These are phyloP conservation scores for Nannochloropsis gaditana DNA, from an alignment of 108 stramenopile genomes.

Conservation along the genomic window DNA sequence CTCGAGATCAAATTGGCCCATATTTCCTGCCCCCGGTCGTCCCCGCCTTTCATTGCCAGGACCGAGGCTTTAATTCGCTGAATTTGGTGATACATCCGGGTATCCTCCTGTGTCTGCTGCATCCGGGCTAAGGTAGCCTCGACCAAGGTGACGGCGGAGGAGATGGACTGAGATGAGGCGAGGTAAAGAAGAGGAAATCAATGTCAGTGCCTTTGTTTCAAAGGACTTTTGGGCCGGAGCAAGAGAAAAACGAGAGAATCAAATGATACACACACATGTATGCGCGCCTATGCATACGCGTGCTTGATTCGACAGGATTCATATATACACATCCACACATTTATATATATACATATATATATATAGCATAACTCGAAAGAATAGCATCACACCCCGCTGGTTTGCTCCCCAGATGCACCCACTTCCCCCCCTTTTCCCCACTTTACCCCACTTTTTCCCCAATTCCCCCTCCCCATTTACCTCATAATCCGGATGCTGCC, in stretches of 20 bases:
- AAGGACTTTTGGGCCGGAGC: too few relatives aligned
- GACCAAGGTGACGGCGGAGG: not conserved
- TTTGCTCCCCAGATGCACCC: too few relatives aligned
- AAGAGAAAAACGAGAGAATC: too few relatives aligned
- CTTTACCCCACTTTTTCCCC: not conserved
- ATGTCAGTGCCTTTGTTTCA: too few relatives aligned
- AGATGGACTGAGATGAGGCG: not conserved
- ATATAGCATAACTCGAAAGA: not conserved
- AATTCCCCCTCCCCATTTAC: not conserved
- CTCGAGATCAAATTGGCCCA: not conserved
- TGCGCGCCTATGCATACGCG: not conserved
- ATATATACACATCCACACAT: too few relatives aligned
- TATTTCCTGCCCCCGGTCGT: not conserved
- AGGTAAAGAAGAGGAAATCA: not conserved
- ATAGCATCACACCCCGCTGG: not conserved
- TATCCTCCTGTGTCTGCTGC: not conserved
- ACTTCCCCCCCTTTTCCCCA: too few relatives aligned
- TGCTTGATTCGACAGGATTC: not conserved
- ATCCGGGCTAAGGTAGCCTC: not conserved
- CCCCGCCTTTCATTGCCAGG: not conserved
- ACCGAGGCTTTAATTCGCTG: not conserved
- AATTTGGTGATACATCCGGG: not conserved
- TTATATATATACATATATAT: not conserved
- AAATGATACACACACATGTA: too few relatives aligned
- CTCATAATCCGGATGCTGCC: not conserved